Percentiles rank a stretch among this genome's conserved stretches.
Conservation (phyloP, 371 early-diverging fungal genomes). For the Mucor saturninus region DNA sequence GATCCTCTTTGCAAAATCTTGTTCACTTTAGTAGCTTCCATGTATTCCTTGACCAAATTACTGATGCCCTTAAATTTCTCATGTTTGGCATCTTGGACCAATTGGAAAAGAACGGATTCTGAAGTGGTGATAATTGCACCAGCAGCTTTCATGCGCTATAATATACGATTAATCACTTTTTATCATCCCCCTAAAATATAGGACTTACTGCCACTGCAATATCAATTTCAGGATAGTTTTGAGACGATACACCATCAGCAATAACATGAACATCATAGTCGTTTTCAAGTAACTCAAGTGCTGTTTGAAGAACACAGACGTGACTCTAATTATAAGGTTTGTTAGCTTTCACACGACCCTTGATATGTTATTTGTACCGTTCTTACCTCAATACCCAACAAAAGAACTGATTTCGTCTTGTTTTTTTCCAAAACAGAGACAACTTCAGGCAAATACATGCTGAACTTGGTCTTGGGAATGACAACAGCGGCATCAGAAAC, state of each 20-base stretch:
- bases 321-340: constrained; percentile 66
- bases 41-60: constrained; percentile 81
- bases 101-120: constrained; percentile 92
- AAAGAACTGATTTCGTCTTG: constrained; percentile 72
- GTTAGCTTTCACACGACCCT: not conserved
- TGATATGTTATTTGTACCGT: too few species aligned
- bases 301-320: constrained; percentile 93
- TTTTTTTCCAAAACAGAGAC: constrained; percentile 58
- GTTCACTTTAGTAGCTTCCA: constrained; percentile 64
- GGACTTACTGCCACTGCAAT: constrained; percentile 78
- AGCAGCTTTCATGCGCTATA: constrained; percentile 70
- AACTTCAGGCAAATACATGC: constrained; percentile 84
- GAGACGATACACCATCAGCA: constrained; percentile 91
- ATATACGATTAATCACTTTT: not conserved
- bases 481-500: constrained; percentile 60
- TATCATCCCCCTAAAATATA: not conserved
- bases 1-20: constrained; percentile 59
- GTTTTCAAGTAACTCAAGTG: constrained; percentile 82
- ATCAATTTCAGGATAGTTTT: constrained; percentile 82
- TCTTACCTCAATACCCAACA: constrained; percentile 90
- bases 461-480: constrained; percentile 85
- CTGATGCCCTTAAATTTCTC: constrained; percentile 82
- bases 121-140: constrained; percentile 86
- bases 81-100: constrained; percentile 80
- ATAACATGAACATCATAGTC: constrained; percentile 84